Evolutionary conservation across 2,329 filamentous ascomycete species (phyloP).

Genomic region (Fusarium vanettenii): DNA sequence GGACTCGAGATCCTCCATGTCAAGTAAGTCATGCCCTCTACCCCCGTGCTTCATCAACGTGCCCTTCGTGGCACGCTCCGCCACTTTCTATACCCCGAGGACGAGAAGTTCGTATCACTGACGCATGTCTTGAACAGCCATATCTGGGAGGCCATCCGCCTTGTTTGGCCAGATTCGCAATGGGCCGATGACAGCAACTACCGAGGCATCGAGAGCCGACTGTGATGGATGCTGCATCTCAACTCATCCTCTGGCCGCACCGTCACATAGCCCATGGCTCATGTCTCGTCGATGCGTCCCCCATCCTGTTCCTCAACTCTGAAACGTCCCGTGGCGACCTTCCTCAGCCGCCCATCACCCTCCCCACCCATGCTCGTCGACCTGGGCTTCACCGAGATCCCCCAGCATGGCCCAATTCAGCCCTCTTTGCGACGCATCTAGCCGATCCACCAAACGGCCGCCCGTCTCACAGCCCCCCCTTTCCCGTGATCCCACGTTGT

Average conservation of each 20-base stretch:
- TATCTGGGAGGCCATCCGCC: conserved; percentile 92
- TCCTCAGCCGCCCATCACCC: conserved; percentile 3
- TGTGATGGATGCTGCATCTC: conserved; percentile 61
- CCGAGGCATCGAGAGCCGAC: conserved; percentile 79
- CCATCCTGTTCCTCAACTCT: conserved; percentile 28
- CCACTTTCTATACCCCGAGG: conserved; percentile 32
- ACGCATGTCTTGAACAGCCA: conserved; percentile 66
- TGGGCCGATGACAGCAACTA: conserved; percentile 81
- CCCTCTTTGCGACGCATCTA: conserved; percentile 45
- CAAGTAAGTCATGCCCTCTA: conserved; percentile 68
- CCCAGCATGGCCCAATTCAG: conserved; percentile 40
- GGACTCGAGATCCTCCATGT: conserved; percentile 92
- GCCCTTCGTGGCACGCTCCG: conserved; percentile 29
- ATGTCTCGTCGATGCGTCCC: conserved; percentile 26
- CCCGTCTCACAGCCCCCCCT: conserved; percentile 32
- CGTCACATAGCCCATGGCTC: conserved; percentile 5
- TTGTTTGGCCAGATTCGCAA: conserved; percentile 90
- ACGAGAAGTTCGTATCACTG: conserved; percentile 42
- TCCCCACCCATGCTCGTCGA: neutral
- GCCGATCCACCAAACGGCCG: conserved; percentile 34
- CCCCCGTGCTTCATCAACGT: conserved; percentile 52
- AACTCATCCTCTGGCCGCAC: neutral
- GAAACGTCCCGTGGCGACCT: conserved; percentile 35
- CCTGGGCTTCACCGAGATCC: conserved; percentile 12
- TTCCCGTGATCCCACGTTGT: conserved; percentile 40